Evolutionary conservation across 257 asterid genomes (phyloP).

Genomic region (Solanum chiquidenum): DNA sequence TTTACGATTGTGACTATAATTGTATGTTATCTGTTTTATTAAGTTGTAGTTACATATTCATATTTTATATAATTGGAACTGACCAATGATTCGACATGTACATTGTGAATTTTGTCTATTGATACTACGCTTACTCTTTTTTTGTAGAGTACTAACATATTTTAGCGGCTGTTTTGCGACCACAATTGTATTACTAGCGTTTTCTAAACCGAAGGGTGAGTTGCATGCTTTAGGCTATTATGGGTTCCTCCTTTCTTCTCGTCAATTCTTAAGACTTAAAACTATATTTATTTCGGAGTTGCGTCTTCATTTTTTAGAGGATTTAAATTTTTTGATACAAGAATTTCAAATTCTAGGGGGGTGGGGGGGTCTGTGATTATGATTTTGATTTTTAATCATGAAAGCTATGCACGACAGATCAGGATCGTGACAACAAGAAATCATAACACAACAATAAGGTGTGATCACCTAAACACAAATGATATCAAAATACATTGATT

Average conservation of each 20-base stretch:
- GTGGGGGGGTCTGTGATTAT: no score
- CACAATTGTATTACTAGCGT: neutral
- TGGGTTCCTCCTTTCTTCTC: neutral
- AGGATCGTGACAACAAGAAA: neutral
- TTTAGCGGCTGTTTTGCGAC: accelerated
- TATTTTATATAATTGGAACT: no score
- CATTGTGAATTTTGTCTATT: neutral
- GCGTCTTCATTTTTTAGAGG: neutral
- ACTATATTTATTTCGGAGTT: no score
- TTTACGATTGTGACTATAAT: neutral
- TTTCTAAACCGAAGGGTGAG: neutral
- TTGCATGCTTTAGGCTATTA: neutral
- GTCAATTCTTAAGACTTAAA: neutral
- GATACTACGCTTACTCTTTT: neutral
- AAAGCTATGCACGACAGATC: neutral
- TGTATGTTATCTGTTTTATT: neutral
- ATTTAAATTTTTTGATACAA: no score
- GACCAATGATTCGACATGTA: neutral
- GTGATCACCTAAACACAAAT: neutral
- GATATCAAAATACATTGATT: neutral
- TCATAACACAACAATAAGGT: neutral
- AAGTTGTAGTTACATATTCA: neutral
- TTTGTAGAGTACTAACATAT: no score
- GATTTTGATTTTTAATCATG: no score
- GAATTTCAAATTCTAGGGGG: no score